Base-by-base conservation (phyloP, 2,329 filamentous ascomycete species). In the Trichoderma harzianum region DNA sequence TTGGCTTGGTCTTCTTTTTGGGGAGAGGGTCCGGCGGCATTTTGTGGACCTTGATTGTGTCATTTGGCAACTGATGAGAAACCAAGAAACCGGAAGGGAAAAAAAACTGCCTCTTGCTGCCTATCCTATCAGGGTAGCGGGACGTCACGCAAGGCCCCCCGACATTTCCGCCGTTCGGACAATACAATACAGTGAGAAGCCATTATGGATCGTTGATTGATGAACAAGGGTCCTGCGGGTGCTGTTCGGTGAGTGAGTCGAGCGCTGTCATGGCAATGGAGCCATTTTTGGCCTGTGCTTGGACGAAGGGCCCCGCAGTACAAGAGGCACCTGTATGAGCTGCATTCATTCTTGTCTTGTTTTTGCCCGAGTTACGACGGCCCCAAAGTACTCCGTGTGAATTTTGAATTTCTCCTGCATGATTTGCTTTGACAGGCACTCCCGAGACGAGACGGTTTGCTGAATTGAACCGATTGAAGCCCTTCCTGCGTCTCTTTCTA, bases 201-300 rank as follows among this genome's bases (percentile, higher is more conserved):
- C 30, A 53, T 67, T 34, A 43, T 30, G 64, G 34, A 30, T 43
- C 51, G 51, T 43, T 67, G 28, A 43, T 67, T 18, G 64, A 67
- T 18, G 64, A 67, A 30, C 64, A 57, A 39, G 64, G 64, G 34
- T 67, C 24, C 28, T 58, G 32, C 24, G n/a, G 47, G 47, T 53
- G 47, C n/a, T 58, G 21, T 21, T 67, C 51, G 64, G 64, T 57
- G 64, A 67, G 64, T 67, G 64, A 67, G 64, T 67, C 64, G 64
- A 67, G 30, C 28, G 64, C 51, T 43, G 34, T 58, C 64, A 58
- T 43, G 57, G 57, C 39, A 53, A 67, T 67, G 64, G 64, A 53
- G 64, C 64, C 64, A 67, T 58, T 58, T 58, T 39, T 57, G 32
- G 28, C 63, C 28, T 36, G 36, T 67, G 64, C 47, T 57, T 67